Base-by-base conservation (phyloP, 2,329 filamentous ascomycete genomes). In the Ceratocystiopsis sp. region DNA sequence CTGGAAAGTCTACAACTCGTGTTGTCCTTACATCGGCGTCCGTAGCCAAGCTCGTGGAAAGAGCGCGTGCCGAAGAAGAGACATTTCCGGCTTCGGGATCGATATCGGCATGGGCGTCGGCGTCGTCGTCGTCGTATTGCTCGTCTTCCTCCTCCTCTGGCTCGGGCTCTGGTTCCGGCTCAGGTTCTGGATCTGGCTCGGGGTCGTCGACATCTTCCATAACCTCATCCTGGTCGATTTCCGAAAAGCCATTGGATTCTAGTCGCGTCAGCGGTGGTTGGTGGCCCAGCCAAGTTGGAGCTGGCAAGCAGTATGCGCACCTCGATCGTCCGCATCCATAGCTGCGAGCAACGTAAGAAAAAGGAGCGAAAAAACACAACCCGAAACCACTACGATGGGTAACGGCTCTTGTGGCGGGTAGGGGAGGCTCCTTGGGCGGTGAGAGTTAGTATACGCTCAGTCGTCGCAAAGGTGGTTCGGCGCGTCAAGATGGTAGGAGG, bases 151-250 rank as follows among this genome's bases (percentile, higher is more conserved):
- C 67, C 2, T 67, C 62, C 1, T 45, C 45, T 35, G 33, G 33
- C n/a, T 58, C 60, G 2, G 37, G n/a, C 11, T 47, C 45, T 13
- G 38, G 38, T 11, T 33, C 32, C 4, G 32, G 32, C 2, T 62
- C 59, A 0, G 57, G 57, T 8, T 64, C 59, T 12, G 34, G 38
- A 7, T 59, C 60, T 2, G 52, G 46, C 3, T 60, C 55, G 4
- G 54, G 46, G 5, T 61, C 60, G 13, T 61, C 57, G 11, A 57
- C 58, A 12, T 62, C 61, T 38, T 75, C 70, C 68, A 75, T 75
- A 34, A 70, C 61, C 53, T 76, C 71, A 51, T 77, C 72, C 45
- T 64, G 65, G 43, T 74, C 71, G 50, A 67, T 66, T 32, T 67
- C 66, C 18, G 65, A 67, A 51, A 63, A 65, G 33, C 55, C 62